Evolutionary conservation across 805 yeast genomes (phyloP).

Genomic region (Ogataea angusta): DNA sequence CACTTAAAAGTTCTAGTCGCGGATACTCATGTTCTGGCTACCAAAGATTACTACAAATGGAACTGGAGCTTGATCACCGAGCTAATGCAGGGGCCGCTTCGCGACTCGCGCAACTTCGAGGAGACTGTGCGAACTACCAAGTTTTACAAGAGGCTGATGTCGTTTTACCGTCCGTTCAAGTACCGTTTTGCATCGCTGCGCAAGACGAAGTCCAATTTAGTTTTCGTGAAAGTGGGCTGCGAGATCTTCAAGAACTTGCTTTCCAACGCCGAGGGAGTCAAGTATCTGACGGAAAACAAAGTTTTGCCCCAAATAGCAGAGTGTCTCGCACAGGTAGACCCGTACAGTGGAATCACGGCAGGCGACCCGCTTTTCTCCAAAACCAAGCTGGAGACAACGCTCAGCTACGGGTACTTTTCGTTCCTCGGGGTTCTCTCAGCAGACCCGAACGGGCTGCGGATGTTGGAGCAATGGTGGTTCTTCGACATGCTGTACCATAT

Average conservation of each 20-base stretch:
- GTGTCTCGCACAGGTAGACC: slow-evolving; percentile 80
- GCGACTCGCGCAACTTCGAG: slow-evolving; percentile 67
- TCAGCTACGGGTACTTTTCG: slow-evolving; percentile 73
- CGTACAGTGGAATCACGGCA: slow-evolving; percentile 69
- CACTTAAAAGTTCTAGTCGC: slow-evolving; percentile 63
- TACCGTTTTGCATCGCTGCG: slow-evolving; percentile 63
- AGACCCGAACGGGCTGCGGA: slow-evolving; percentile 56
- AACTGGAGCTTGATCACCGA: slow-evolving; percentile 74
- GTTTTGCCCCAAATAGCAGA: slow-evolving; percentile 86
- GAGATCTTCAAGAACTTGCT: slow-evolving; percentile 66
- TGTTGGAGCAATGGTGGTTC: slow-evolving; percentile 80
- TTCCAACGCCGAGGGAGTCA: slow-evolving; percentile 60
- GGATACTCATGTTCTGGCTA: slow-evolving; percentile 67
- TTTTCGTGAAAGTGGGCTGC: slow-evolving; percentile 71
- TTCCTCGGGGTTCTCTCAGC: slow-evolving; percentile 72
- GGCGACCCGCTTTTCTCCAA: slow-evolving; percentile 71
- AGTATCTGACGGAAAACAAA: slow-evolving; percentile 67
- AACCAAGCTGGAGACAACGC: slow-evolving; percentile 55
- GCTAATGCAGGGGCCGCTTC: slow-evolving; percentile 80
- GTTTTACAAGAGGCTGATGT: slow-evolving; percentile 76
- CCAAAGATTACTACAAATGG: slow-evolving; percentile 84
- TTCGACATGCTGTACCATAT: slow-evolving; percentile 78
- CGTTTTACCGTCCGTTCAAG: slow-evolving; percentile 91
- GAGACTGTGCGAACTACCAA: slow-evolving; percentile 78
- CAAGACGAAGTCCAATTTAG: slow-evolving; percentile 47